Evolutionary conservation across 108 stramenopile species (phyloP), one percentile per base, ranked within the genome.

Genomic region (Nitzschia palea): DNA sequence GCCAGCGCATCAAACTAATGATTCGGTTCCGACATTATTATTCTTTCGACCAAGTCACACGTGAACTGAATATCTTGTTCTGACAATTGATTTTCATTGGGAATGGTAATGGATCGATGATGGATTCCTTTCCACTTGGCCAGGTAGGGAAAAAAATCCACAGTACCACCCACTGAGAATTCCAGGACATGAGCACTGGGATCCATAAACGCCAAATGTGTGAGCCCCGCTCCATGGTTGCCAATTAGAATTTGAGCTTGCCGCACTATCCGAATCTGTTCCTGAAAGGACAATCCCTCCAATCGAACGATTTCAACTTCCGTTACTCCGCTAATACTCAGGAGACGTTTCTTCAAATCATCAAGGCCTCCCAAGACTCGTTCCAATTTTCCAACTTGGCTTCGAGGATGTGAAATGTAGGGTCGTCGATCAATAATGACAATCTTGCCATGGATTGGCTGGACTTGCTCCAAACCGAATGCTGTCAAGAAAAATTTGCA

Each of bases 391-490:
- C 31, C 25, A 1, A 54, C 32, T 23, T 72, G 32, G 32, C 59
- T 60, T 10, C 80, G 58, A 20, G 80, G 80, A 48, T 81, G 80
- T 2, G 76, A 67, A 1, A 77, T 30, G 53, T 67, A 81, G 17
- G 76, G 76, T 26, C 68, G 56, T 3, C 80, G 71, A 53, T 81
- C 80, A 3, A 81, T 55, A 4, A 81, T 50, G 2, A 76, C 72
- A 17, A 81, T 45, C n/a, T 58, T 70, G 0, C 76, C 69, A 25
- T 40, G 61, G 51, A 62, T 63, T 4, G 40, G 50, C 30, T 63
- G 9, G 0, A 55, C 42, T 3, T 62, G 3, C 29, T 51, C 30
- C 29, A 73, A 32, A 48, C 55, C 44, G 37, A 77, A 77, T 6
- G 47, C 3, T 23, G 37, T 18, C 34, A 81, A 35, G 8, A 77